Percentiles rank a stretch among this genome's conserved stretches.
Conservation (phyloP, 345 rosid species). For the Raphanus raphanistrum region DNA sequence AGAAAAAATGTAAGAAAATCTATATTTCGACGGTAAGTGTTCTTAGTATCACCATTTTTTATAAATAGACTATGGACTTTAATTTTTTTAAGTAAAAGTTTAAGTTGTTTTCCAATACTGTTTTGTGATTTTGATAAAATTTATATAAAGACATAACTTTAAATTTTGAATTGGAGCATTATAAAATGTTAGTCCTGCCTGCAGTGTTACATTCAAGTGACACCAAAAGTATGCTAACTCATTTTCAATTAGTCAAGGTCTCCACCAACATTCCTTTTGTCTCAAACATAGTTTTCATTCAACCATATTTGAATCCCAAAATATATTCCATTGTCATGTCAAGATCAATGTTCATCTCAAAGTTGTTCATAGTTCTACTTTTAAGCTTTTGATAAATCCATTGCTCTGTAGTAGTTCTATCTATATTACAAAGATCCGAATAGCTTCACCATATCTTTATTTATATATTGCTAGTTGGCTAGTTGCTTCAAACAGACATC, state of each 20-base stretch:
- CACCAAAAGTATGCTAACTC: not conserved
- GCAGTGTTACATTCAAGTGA: not conserved
- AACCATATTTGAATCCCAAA: not conserved
- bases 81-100: too few species aligned
- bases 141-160: too few species aligned
- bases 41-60: too few species aligned
- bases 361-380: not conserved
- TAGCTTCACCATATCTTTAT: not conserved
- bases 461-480: not conserved
- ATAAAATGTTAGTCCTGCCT: not conserved
- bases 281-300: not conserved
- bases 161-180: too few species aligned
- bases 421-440: not conserved
- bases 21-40: too few species aligned
- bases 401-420: not conserved
- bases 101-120: too few species aligned
- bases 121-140: too few species aligned
- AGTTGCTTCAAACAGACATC: not conserved
- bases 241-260: not conserved
- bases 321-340: not conserved
- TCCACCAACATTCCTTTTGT: not conserved
- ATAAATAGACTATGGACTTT: too few species aligned
- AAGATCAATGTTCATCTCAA: not conserved
- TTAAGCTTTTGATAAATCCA: not conserved
- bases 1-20: too few species aligned